Evolutionary conservation across 441 rosid genomes (phyloP).

Genomic region (Arabidopsis lyrata): DNA sequence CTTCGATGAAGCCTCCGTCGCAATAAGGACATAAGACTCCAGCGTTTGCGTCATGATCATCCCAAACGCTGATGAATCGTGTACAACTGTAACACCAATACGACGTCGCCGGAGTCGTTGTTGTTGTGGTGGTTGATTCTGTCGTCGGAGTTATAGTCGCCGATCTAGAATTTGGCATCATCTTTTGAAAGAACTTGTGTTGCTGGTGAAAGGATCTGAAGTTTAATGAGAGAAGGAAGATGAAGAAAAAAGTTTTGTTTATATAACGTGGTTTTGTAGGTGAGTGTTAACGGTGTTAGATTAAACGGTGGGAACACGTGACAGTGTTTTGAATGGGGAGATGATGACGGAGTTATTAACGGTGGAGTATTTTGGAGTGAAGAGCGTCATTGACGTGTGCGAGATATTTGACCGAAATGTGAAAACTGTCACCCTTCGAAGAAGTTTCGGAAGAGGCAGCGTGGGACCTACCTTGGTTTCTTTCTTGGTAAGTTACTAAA

Average conservation of each 20-base stretch:
- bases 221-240: background rate
- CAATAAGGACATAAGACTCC: slow-evolving; percentile 67
- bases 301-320: slow-evolving; percentile 35
- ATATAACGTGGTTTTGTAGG: slow-evolving; percentile 31
- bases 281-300: slow-evolving; percentile 27
- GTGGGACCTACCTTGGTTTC: slow-evolving; percentile 13
- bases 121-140: background rate
- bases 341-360: slow-evolving; percentile 41
- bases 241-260: slow-evolving; percentile 20
- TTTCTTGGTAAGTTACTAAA: background rate
- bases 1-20: slow-evolving; percentile 75
- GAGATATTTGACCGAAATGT: slow-evolving; percentile 36
- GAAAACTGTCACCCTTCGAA: slow-evolving; percentile 19
- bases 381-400: slow-evolving; percentile 41
- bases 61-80: slow-evolving; percentile 53
- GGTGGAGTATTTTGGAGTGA: slow-evolving; percentile 9
- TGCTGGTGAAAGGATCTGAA: slow-evolving; percentile 31
- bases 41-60: slow-evolving; percentile 29
- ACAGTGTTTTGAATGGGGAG: slow-evolving; percentile 1
- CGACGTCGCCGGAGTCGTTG: slow-evolving; percentile 51
- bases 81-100: slow-evolving; percentile 89
- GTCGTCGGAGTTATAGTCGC: slow-evolving; percentile 44
- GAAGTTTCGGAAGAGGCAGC: slow-evolving; percentile 29
- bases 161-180: slow-evolving; percentile 38
- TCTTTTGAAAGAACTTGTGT: slow-evolving; percentile 6